phyloP scores from a whole-genome alignment of 2,329 filamentous ascomycete species.

The Immersiporthe knoxdaviesiana region DNA sequence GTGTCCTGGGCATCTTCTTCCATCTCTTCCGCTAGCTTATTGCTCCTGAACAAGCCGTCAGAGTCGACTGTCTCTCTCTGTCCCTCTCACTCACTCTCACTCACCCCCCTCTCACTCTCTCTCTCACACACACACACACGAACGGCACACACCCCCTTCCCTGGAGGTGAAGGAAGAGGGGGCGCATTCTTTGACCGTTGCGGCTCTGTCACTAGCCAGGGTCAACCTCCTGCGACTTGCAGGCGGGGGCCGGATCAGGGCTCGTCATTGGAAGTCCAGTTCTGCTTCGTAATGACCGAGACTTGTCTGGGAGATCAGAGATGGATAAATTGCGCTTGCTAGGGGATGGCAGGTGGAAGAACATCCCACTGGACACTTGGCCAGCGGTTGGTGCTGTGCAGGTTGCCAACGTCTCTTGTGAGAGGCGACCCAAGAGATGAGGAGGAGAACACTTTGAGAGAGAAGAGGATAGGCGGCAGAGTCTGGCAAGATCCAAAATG shows the following conservation, averaged over 20 bases:
- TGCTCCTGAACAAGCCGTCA: constrained; percentile 13
- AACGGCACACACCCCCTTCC: background rate
- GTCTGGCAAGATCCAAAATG: background rate
- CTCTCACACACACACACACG: background rate
- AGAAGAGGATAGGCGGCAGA: background rate
- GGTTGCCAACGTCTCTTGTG: background rate
- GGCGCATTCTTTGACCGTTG: constrained; percentile 16
- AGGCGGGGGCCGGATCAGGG: background rate
- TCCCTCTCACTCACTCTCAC: background rate
- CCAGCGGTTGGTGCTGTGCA: constrained; percentile 2
- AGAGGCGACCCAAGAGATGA: too few relatives aligned
- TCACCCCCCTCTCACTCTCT: too few relatives aligned
- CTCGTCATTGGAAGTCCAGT: constrained; percentile 1
- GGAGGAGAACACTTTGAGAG: too few relatives aligned
- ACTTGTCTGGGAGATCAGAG: background rate
- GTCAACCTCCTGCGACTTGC: constrained; percentile 18
- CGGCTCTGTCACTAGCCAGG: background rate
- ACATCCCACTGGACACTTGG: background rate
- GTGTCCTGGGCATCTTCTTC: constrained; percentile 8
- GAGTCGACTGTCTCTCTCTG: background rate
- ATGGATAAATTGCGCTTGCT: background rate
- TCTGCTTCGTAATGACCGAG: constrained; percentile 6
- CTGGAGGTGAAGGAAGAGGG: background rate
- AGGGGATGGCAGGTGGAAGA: background rate
- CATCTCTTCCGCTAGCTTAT: constrained; percentile 13